These are phyloP conservation scores for Podosphaera xanthii DNA, from an alignment of 2,329 filamentous ascomycete genomes.

Conservation along the genomic window DNA sequence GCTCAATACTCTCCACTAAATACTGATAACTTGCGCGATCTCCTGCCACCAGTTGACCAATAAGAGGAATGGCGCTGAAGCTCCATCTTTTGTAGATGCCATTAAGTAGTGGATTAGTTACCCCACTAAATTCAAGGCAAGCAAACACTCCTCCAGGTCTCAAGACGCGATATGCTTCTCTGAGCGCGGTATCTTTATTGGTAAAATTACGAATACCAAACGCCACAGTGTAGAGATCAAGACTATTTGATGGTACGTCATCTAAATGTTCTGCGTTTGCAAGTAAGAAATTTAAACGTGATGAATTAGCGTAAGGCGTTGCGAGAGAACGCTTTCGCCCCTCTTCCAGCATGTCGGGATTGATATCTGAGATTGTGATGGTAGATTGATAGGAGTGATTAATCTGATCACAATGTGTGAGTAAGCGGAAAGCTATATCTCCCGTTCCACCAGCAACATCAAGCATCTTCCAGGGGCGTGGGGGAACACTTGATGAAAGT, in stretches of 20 bases:
- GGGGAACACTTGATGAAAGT: conserved; percentile 22
- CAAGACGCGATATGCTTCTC: conserved; percentile 68
- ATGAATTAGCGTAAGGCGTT: conserved; percentile 29
- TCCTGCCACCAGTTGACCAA: conserved; percentile 82
- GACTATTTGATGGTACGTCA: conserved; percentile 40
- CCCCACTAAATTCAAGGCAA: conserved; percentile 76
- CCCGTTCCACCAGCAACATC: conserved; percentile 94
- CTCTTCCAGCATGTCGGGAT: conserved; percentile 79
- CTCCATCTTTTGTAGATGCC: conserved; percentile 87
- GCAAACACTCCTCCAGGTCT: conserved; percentile 92
- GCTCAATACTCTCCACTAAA: conserved; percentile 90
- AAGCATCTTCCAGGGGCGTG: conserved; percentile 48
- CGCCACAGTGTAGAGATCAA: conserved; percentile 91
- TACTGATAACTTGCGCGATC: conserved; percentile 97
- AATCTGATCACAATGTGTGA: conserved; percentile 63
- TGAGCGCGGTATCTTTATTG: conserved; percentile 61
- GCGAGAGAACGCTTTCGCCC: conserved; percentile 54
- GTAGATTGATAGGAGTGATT: conserved; percentile 59
- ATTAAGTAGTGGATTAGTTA: conserved; percentile 57
- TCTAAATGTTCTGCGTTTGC: conserved; percentile 69
- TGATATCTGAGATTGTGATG: conserved; percentile 91
- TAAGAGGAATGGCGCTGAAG: conserved; percentile 79
- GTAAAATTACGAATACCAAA: conserved; percentile 97
- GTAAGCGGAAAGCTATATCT: conserved; percentile 91
- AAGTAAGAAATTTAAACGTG: conserved; percentile 51